Evolutionary conservation across 768 basidiomycete species (phyloP).

Genomic region (Collybia sp.): DNA sequence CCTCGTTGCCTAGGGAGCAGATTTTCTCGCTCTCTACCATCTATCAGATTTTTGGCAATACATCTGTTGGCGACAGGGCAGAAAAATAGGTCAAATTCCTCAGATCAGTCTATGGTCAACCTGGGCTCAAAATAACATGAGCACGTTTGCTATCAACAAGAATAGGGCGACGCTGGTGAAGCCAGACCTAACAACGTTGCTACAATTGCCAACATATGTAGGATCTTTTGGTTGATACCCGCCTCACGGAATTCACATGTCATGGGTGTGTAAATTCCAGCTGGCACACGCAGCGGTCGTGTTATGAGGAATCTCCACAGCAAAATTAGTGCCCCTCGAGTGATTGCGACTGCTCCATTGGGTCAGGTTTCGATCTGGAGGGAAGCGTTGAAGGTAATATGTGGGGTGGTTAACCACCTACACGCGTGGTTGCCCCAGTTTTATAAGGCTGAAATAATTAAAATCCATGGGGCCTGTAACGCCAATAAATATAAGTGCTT

Average conservation of each 20-base stretch:
- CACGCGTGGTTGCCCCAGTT: no score
- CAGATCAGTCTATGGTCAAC: conserved; percentile 32
- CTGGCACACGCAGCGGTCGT: conserved; percentile 24
- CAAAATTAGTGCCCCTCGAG: conserved; percentile 34
- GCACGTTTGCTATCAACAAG: conserved; percentile 28
- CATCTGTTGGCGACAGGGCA: conserved; percentile 32
- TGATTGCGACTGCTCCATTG: conserved; percentile 31
- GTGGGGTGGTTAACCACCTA: conserved; percentile 23
- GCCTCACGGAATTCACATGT: neutral
- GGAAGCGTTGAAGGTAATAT: conserved; percentile 25
- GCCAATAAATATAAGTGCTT: no score
- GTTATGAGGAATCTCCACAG: conserved; percentile 30
- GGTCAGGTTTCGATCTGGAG: conserved; percentile 27
- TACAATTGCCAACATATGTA: conserved; percentile 30
- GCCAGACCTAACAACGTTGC: conserved; percentile 18
- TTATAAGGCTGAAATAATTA: no score
- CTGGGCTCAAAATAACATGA: conserved; percentile 30
- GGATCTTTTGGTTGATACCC: neutral
- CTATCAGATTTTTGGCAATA: conserved; percentile 36
- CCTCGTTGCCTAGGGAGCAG: conserved; percentile 34
- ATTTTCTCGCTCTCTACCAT: conserved; percentile 37
- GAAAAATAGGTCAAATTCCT: no score
- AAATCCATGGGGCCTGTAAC: no score
- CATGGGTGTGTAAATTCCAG: conserved; percentile 11
- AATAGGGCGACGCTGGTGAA: conserved; percentile 14